Evolutionary conservation across 192 early-diverging fungal genomes (phyloP), one percentile per base, ranked within the genome.

Genomic region (Mortierella claussenii): DNA sequence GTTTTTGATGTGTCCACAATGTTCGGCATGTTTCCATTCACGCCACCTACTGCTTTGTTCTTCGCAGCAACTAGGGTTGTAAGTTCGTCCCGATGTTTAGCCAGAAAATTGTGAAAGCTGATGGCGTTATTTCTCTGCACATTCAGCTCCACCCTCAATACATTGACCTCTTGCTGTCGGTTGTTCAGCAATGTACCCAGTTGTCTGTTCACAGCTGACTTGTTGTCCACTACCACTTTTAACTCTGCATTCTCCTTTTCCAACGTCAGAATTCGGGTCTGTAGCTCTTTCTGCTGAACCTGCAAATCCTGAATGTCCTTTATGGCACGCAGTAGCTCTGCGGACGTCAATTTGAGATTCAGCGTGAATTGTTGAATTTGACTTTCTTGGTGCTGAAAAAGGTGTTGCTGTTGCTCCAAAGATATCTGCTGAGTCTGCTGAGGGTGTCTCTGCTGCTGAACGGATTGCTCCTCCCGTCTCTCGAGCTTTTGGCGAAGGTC

Each of bases 331-430:
- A 36, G 4, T 1, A 55, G 33, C 5, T 55, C 53, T 37, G 31
- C 18, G n/a, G 15, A n/a, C 10, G 53, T 37, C 32, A 55, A n/a
- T n/a, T n/a, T n/a, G n/a, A n/a, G n/a, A n/a, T n/a, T n/a, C n/a
- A n/a, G n/a, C n/a, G n/a, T n/a, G n/a, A n/a, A n/a, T n/a, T 55
- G 8, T 55, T 5, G 30, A 55, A 23, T 28, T 55, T 33, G 53
- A 18, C 17, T 28, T 28, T 8, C 5, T 28, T 6, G 21, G 17
- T 13, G 20, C n/a, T 21, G 45, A 27, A 34, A 10, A 21, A 37
- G 42, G 11, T 58, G 34, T 28, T 62, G 47, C 20, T 62, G 60
- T n/a, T n/a, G n/a, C n/a, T n/a, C n/a, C n/a, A n/a, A n/a, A n/a
- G n/a, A n/a, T n/a, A n/a, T n/a, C n/a, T n/a, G n/a, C n/a, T n/a